These are phyloP conservation scores for Pseudocercospora fuligena DNA, from an alignment of 2,329 filamentous ascomycete species.

Conservation along the genomic window DNA sequence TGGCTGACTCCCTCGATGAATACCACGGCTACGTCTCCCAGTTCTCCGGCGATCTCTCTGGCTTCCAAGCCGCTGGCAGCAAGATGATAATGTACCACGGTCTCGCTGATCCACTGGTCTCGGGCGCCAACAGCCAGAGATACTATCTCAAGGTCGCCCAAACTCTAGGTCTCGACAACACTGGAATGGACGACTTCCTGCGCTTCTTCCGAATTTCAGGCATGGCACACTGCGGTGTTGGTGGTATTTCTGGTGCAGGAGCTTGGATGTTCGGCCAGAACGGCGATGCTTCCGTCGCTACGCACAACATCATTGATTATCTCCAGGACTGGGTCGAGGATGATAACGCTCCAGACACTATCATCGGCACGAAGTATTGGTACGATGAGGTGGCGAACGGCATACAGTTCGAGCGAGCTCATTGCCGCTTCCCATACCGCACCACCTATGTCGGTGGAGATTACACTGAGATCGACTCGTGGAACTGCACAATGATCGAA, in stretches of 20 bases:
- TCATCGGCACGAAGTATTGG: constrained; percentile 52
- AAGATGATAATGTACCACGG: constrained; percentile 55
- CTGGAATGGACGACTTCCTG: constrained; percentile 45
- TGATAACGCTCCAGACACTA: constrained; percentile 37
- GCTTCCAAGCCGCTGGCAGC: constrained; percentile 47
- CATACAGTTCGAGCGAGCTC: constrained; percentile 51
- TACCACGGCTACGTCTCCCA: constrained; percentile 50
- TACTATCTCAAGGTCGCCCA: constrained; percentile 56
- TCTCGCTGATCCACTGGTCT: constrained; percentile 50
- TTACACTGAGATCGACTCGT: constrained; percentile 41
- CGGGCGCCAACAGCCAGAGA: constrained; percentile 49
- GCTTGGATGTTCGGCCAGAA: constrained; percentile 50
- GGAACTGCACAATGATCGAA: constrained; percentile 42
- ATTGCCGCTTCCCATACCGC: constrained; percentile 49
- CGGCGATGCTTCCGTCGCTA: constrained; percentile 30
- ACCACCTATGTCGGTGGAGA: constrained; percentile 46
- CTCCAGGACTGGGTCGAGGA: constrained; percentile 47
- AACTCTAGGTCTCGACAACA: constrained; percentile 46
- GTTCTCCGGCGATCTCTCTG: constrained; percentile 44
- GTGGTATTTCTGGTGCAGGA: constrained; percentile 47
- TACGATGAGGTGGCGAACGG: constrained; percentile 48
- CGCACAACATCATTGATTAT: constrained; percentile 55
- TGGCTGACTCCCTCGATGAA: constrained; percentile 44
- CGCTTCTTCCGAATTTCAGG: constrained; percentile 60
- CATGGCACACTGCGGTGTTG: constrained; percentile 57